Evolutionary conservation across 2,329 filamentous ascomycete species (phyloP).

Genomic region (Scleromitrula shiraiana): DNA sequence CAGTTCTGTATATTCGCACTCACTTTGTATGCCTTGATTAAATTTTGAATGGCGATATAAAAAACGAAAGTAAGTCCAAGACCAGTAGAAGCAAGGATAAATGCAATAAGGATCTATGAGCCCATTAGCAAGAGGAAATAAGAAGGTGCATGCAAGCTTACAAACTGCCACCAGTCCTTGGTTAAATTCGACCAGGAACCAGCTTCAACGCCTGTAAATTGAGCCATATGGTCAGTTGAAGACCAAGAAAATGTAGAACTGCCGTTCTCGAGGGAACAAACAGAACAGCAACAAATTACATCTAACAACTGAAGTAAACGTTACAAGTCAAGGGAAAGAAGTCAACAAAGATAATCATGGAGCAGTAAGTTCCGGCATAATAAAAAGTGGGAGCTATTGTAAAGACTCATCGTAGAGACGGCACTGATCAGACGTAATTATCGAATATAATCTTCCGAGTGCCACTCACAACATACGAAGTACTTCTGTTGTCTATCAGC

Average conservation of each 20-base stretch:
- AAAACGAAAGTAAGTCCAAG: conserved; percentile 12
- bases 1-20: too few species aligned
- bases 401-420: neutral
- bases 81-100: conserved; percentile 19
- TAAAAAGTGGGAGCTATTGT: neutral
- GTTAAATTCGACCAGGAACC: conserved; percentile 17
- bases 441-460: neutral
- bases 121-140: conserved; percentile 11
- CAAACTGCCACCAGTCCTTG: conserved; percentile 24
- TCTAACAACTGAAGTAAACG: conserved; percentile 2
- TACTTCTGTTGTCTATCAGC: neutral
- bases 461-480: neutral
- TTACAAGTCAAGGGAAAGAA: conserved; percentile 8
- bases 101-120: conserved; percentile 21
- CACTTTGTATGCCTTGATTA: conserved; percentile 6
- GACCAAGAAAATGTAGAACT: neutral
- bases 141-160: conserved; percentile 9
- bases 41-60: conserved; percentile 15
- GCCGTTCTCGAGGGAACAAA: conserved; percentile 1
- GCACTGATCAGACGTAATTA: neutral
- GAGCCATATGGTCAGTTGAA: conserved; percentile 16
- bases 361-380: conserved; percentile 7
- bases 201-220: conserved; percentile 21
- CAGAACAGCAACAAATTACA: conserved; percentile 1
- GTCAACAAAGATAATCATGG: neutral